Base-by-base conservation (phyloP, 805 yeast species). In the Candida vaughaniae region DNA sequence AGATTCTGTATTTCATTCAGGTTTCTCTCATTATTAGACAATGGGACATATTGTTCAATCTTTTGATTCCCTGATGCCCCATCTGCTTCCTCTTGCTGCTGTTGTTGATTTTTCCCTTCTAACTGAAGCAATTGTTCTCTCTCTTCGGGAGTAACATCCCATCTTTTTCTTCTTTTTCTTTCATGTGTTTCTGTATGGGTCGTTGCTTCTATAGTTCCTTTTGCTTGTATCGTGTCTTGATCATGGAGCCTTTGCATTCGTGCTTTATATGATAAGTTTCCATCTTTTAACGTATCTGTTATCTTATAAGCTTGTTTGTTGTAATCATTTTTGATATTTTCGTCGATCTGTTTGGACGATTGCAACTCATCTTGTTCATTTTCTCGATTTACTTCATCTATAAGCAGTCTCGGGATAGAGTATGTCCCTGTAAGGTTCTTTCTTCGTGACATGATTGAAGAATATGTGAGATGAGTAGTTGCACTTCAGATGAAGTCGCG, bases 31-130 rank as follows among this genome's bases (percentile, higher is more conserved):
- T 47, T 55, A 14, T 66, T 65, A 12, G 59, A 72, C 16, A 77
- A 80, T 0, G 86, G 86, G 22, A 80, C 71, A 45, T 65, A 58
- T 44, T 75, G 82, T 0, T 73, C 52, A 3, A 18, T 3, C 18
- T 27, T 22, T 2, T 19, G 12, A 11, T 14, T 16, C 26, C 11
- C 14, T 16, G 29, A n/a, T 25, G 8, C 22, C 25, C 2, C 23
- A 22, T 20, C 9, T 22, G 8, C 20, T 6, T 10, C 20, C 16
- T 16, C 7, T 7, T 10, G 14, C 17, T 23, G 6, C 12, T 22
- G 10, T 19, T 11, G 15, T 36, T 25, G 16, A 3, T 27, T 31
- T 23, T 23, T 30, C 17, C 31, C 22, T 22, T 39, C 42, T 11
- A 14, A 33, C 18, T 19, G 9, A 4, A 44, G 15, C 9, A 44